A percentile compares a stretch with the other conserved stretches of the same genome.
Conservation (phyloP, 2,329 filamentous ascomycete genomes). For the Epicoccum nigrum region DNA sequence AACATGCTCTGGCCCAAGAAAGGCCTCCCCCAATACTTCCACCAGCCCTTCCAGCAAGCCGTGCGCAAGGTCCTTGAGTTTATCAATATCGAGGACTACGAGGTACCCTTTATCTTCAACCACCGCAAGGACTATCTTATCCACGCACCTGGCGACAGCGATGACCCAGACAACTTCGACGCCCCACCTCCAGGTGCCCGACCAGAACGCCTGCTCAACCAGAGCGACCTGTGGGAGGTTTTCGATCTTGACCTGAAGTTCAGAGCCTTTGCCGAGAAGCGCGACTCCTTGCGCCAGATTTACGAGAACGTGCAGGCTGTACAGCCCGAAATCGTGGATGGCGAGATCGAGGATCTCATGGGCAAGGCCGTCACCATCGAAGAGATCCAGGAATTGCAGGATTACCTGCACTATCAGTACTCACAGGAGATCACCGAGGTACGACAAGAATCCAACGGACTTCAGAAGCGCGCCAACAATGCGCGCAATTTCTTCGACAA, state of each 20-base stretch:
- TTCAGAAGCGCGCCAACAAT: conserved; percentile 80
- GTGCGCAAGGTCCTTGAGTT: conserved; percentile 94
- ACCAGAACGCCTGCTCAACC: conserved; percentile 87
- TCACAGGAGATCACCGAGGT: conserved; percentile 82
- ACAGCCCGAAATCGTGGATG: conserved; percentile 68
- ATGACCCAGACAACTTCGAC: conserved; percentile 65
- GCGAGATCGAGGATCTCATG: conserved; percentile 82
- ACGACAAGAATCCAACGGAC: conserved; percentile 67
- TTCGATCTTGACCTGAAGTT: conserved; percentile 96
- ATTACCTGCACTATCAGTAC: conserved; percentile 96
- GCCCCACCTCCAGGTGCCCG: conserved; percentile 74
- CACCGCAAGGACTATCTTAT: conserved; percentile 98
- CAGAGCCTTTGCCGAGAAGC: conserved; percentile 88
- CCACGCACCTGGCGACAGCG: conserved; percentile 72
- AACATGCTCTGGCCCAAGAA: conserved; percentile 91
- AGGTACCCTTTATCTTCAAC: conserved; percentile 97
- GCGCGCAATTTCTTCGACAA: conserved; percentile 83
- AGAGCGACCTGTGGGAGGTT: conserved; percentile 94
- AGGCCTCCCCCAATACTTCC: conserved; percentile 71
- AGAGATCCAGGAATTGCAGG: conserved; percentile 93
- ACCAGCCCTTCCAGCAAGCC: conserved; percentile 82
- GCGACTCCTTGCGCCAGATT: conserved; percentile 80
- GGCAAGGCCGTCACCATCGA: conserved; percentile 83
- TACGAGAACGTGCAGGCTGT: conserved; percentile 72
- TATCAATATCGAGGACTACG: conserved; percentile 90